Evolutionary conservation across 306 rosid genomes (phyloP).

Genomic region (Delonix regia): DNA sequence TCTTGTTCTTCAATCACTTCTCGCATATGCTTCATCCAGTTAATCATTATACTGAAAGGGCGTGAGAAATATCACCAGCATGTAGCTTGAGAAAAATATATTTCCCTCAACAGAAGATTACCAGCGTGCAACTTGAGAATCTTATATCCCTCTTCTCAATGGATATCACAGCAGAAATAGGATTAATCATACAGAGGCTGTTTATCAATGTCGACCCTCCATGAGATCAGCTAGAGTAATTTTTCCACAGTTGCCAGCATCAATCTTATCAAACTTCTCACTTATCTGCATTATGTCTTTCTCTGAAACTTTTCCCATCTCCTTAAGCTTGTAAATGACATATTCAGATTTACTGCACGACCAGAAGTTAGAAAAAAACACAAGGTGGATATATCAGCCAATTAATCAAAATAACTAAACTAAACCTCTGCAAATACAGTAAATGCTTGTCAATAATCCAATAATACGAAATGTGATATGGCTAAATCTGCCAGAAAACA

Average conservation of each 20-base stretch:
- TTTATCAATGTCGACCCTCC: slow-evolving; percentile 48
- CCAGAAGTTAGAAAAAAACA: slow-evolving; percentile 15
- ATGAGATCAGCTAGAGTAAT: slow-evolving; percentile 87
- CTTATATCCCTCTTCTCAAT: slow-evolving; percentile 10
- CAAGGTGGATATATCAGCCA: slow-evolving; percentile 7
- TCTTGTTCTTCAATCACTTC: background rate
- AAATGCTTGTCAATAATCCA: slow-evolving; percentile 16
- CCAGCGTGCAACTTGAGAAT: slow-evolving; percentile 39
- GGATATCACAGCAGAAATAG: background rate
- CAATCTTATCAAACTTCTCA: slow-evolving; percentile 80
- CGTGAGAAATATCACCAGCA: background rate
- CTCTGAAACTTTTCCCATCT: slow-evolving; percentile 90
- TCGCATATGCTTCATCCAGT: background rate
- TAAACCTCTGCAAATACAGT: slow-evolving; percentile 5
- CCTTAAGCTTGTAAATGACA: slow-evolving; percentile 95
- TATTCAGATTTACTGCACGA: slow-evolving; percentile 86
- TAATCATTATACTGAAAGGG: slow-evolving; percentile 27
- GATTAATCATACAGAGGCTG: background rate
- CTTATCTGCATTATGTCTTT: slow-evolving; percentile 80
- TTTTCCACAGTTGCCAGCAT: slow-evolving; percentile 89
- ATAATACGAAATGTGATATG: slow-evolving; percentile 9
- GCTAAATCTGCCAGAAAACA: slow-evolving; percentile 3
- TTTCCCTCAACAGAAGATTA: background rate
- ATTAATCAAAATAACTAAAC: slow-evolving; percentile 34
- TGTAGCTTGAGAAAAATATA: slow-evolving; percentile 38